A percentile compares a stretch with the other conserved stretches of the same genome.
Conservation (phyloP, 2,329 filamentous ascomycete species). For the Knufia petricola region DNA sequence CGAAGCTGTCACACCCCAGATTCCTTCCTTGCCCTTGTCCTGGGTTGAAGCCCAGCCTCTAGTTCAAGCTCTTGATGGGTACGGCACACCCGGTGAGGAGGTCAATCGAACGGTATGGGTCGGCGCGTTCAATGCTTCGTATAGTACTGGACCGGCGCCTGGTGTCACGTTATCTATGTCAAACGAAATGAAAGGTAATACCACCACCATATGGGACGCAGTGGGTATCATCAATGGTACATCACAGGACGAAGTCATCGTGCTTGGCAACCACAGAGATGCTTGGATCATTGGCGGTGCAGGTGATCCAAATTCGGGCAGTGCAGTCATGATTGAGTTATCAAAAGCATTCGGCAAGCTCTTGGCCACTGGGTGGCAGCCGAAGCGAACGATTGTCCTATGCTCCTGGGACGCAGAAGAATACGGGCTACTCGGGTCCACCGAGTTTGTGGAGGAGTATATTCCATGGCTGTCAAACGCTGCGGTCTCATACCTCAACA, state of each 20-base stretch:
- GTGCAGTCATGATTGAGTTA: slow-evolving; percentile 68
- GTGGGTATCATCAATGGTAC: slow-evolving; percentile 81
- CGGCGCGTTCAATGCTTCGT: slow-evolving; percentile 27
- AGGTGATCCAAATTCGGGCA: slow-evolving; percentile 73
- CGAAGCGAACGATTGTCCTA: slow-evolving; percentile 82
- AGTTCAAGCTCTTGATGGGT: slow-evolving; percentile 27
- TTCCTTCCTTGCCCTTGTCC: slow-evolving; percentile 28
- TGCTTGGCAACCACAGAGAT: slow-evolving; percentile 87
- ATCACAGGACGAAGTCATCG: slow-evolving; percentile 70
- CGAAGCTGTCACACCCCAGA: slow-evolving; percentile 25
- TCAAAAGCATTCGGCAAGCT: slow-evolving; percentile 65
- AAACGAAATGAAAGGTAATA: slow-evolving; percentile 54
- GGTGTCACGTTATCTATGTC: slow-evolving; percentile 23
- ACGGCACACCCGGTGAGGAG: slow-evolving; percentile 26
- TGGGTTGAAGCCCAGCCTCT: slow-evolving; percentile 26
- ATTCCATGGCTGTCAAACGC: slow-evolving; percentile 66
- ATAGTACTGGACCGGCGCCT: slow-evolving; percentile 26
- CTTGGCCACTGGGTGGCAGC: slow-evolving; percentile 66
- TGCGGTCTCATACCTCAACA: slow-evolving; percentile 74
- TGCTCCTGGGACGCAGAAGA: slow-evolving; percentile 79
- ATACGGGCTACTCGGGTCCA: slow-evolving; percentile 76
- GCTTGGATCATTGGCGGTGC: slow-evolving; percentile 83
- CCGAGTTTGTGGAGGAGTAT: slow-evolving; percentile 89
- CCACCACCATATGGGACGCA: slow-evolving; percentile 78
- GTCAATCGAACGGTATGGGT: slow-evolving; percentile 28